A percentile compares a stretch with the other conserved stretches of the same genome.
phyloP scores from a whole-genome alignment of 2,329 filamentous ascomycete genomes.

The Gnomoniopsis sp. region DNA sequence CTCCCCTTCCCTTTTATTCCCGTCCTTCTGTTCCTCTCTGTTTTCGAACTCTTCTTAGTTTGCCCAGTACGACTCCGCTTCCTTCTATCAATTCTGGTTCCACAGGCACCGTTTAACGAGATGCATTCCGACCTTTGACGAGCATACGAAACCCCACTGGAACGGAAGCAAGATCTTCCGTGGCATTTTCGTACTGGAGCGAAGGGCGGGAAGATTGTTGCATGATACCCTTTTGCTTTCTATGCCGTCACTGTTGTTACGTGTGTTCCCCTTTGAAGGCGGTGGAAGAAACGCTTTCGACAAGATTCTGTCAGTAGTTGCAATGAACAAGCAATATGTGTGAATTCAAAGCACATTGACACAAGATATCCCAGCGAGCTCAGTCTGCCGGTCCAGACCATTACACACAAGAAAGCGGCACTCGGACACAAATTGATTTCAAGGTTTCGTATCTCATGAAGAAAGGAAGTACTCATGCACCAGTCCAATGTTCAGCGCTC shows the following conservation, averaged over 20 bases:
- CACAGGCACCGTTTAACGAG: too few species aligned
- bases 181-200: background rate
- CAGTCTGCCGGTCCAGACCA: too few species aligned
- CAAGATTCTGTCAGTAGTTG: too few species aligned
- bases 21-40: too few species aligned
- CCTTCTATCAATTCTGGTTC: too few species aligned
- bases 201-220: conserved; percentile 1
- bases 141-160: too few species aligned
- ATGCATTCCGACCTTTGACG: too few species aligned
- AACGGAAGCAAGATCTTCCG: too few species aligned
- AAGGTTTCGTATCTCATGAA: background rate
- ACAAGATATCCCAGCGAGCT: background rate
- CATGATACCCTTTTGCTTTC: conserved; percentile 1
- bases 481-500: background rate
- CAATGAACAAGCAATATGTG: background rate
- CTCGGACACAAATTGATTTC: background rate
- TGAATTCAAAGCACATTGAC: background rate
- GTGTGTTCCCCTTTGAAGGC: background rate
- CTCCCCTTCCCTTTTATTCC: too few species aligned
- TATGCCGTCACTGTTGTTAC: background rate
- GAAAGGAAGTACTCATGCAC: background rate
- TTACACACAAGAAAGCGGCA: background rate
- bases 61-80: too few species aligned
- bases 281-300: too few species aligned
- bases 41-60: too few species aligned